phyloP scores from a whole-genome alignment of 139 green algal genomes.

The Dunaliella sp. region DNA sequence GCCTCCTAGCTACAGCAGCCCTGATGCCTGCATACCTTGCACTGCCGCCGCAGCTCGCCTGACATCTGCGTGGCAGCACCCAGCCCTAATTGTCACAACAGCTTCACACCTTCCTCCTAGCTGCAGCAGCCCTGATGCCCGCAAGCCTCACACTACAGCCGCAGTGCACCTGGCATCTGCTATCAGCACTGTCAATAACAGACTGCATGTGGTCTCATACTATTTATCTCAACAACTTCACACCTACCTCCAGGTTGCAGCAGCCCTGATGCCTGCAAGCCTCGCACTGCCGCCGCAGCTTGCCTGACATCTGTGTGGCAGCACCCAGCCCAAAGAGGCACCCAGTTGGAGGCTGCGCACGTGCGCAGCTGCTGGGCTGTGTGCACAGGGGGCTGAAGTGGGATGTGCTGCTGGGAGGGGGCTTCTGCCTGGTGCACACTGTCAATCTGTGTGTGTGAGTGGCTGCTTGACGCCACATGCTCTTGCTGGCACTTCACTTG shows the following conservation, averaged over 20 bases:
- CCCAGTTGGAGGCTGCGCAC: neutral
- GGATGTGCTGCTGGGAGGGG: no score
- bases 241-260: slow-evolving; percentile 18
- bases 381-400: neutral
- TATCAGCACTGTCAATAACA: no score
- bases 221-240: no score
- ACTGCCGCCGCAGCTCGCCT: slow-evolving; percentile 12
- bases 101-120: no score
- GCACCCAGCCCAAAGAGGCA: neutral
- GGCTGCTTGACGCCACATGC: no score
- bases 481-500: no score
- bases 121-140: no score
- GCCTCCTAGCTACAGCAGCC: slow-evolving; percentile 28
- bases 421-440: no score
- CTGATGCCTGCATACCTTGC: slow-evolving; percentile 35
- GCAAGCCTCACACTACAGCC: no score
- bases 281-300: slow-evolving; percentile 23
- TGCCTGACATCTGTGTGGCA: neutral
- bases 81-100: neutral
- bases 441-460: no score
- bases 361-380: slow-evolving; percentile 1
- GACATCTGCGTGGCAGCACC: neutral
- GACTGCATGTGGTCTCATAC: no score
- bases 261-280: slow-evolving; percentile 37
- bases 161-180: no score